phyloP scores from a whole-genome alignment of 2,329 filamentous ascomycete genomes.

The Sporothrix schenckii region DNA sequence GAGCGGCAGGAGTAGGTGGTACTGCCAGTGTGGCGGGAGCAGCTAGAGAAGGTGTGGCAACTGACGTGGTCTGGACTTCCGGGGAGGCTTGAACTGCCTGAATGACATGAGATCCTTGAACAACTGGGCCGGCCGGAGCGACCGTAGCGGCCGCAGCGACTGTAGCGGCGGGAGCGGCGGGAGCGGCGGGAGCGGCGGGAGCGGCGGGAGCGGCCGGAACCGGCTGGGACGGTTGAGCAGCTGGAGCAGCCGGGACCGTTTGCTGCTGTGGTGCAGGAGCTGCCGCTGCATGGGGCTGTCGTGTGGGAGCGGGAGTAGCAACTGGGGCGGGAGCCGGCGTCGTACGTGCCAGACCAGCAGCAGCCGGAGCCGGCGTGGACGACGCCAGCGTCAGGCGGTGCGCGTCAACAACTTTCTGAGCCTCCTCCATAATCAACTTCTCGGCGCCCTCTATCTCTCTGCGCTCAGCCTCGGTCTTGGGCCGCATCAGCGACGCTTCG shows the following conservation, averaged over 20 bases:
- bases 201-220: not conserved
- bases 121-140: not conserved
- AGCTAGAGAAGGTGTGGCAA: too few relatives aligned
- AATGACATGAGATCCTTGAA: not conserved
- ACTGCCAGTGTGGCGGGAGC: not conserved
- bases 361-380: not conserved
- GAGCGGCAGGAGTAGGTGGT: not conserved
- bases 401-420: conserved; percentile 37
- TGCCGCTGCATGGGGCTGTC: not conserved
- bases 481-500: conserved; percentile 46
- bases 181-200: not conserved
- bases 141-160: not conserved
- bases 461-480: conserved; percentile 39
- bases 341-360: not conserved
- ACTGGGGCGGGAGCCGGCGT: not conserved
- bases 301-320: not conserved
- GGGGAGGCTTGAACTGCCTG: not conserved
- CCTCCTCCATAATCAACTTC: conserved; percentile 41
- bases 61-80: too few relatives aligned
- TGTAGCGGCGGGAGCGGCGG: not conserved
- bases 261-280: not conserved
- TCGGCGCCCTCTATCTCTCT: conserved; percentile 42
- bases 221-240: not conserved
- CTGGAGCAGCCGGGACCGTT: not conserved
- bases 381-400: conserved; percentile 28